Evolutionary conservation across 805 yeast species (phyloP), one percentile per base, ranked within the genome.

Genomic region (Pichia sporocuriosa): DNA sequence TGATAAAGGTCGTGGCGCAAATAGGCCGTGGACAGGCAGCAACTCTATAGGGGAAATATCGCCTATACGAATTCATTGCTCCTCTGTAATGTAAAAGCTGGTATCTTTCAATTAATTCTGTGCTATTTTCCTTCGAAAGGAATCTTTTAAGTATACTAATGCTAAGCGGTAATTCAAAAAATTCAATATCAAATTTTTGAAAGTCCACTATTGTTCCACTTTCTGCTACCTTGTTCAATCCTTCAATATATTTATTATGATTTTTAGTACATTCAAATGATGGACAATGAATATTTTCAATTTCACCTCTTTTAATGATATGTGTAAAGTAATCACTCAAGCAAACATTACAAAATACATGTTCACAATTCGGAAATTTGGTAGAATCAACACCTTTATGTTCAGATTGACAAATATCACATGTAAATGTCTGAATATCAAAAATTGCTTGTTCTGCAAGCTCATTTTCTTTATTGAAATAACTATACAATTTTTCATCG

Each of bases 271-370:
- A 72, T 29, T 65, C 68, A 48, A 70, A 73, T 35, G 75, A 69
- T 1, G 84, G 84, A 50, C 85, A 79, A 53, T 77, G 78, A 2
- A 79, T 61, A 35, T 62, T 69, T 15, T 67, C 67, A 4, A 75
- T 64, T 27, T 71, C 73, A 4, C 81, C 84, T 4, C 67, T 54
- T 7, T 51, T 52, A 11, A 79, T 76, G 33, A 61, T 56, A 3
- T 66, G 56, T 1, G 54, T 46, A 37, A 69, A 70, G 45, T 70
- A 77, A 6, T 65, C 68, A 11, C 39, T 44, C 4, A 74, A 54
- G 46, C 84, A 79, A 1, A 45, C 35, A 33, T 55, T 58, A 50
- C 84, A 78, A 43, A 76, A 70, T 0, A 58, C 53, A 51, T 78
- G 84, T 7, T 57, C 59, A 49, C 84, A 79, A 2, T 65, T 59